Evolutionary conservation across 345 rosid species (phyloP), one percentile per base, ranked within the genome.

Genomic region (Populus euphratica): DNA sequence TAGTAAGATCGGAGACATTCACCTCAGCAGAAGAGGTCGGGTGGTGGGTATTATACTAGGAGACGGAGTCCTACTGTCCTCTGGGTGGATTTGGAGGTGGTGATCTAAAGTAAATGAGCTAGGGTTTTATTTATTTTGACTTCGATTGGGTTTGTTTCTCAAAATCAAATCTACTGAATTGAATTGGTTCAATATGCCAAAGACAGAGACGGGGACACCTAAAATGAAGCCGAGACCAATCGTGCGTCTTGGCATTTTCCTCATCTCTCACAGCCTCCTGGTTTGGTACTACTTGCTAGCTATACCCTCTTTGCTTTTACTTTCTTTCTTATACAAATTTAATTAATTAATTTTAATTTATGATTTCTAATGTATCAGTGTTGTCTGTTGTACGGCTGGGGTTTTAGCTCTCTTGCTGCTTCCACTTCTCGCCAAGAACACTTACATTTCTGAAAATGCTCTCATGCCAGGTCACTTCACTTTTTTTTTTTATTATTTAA

Each of bases 391-490:
- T 85, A 80, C 78, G 14, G 87, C 97, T 80, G 98, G 98, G 25
- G 83, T 93, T 84, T 13, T 89, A 67, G 94, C 92, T 71, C 89
- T 96, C 78, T 78, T 96, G 41, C 81, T 91, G 36, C 84, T 96
- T 13, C 98, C 99, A 41, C 86, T 91, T 39, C 90, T 96, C 39
- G 97, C 97, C 68, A 93, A 93, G 91, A 96, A 87, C 89, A 92
- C 99, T 77, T 90, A 93, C 88, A 88, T 92, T 74, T 96, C 99
- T 31, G 99, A 96, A 88, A 96, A 96, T 79, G 99, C 98, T 68
- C 91, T 96, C 75, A 91, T 96, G 97, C 98, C 98, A 85, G 97
- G 99, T 95, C 80, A 43, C 71, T 74, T 49, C 76, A 50, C 50
- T 44, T 69, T 56, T 21, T 36, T 52, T 43, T 38, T 2, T 31